A percentile compares a stretch with the other conserved stretches of the same genome.
phyloP scores from a whole-genome alignment of 768 basidiomycete genomes.

The Boletus sp. region DNA sequence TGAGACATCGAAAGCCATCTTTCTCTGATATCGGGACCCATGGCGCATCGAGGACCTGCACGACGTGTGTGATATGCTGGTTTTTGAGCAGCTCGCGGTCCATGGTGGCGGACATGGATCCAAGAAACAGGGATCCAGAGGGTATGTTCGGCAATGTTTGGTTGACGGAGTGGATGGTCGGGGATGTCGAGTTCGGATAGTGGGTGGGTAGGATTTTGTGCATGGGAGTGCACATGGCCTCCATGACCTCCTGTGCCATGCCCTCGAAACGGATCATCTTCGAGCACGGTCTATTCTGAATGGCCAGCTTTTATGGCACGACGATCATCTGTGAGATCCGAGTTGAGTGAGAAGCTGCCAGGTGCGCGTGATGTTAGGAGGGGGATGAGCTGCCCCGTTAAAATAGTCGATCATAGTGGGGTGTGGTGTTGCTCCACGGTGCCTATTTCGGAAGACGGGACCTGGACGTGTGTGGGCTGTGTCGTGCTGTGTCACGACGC shows the following conservation, averaged over 20 bases:
- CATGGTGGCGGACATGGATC: slow-evolving; percentile 58
- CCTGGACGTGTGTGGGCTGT: slow-evolving; percentile 17
- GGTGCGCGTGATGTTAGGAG: slow-evolving; percentile 12
- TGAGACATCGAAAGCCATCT: slow-evolving; percentile 52
- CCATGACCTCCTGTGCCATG: slow-evolving; percentile 70
- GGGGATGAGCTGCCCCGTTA: slow-evolving; percentile 6
- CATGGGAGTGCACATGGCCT: slow-evolving; percentile 85
- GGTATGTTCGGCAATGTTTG: slow-evolving; percentile 9
- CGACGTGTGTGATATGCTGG: slow-evolving; percentile 54
- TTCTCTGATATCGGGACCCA: slow-evolving; percentile 52
- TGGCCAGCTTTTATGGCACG: slow-evolving; percentile 2
- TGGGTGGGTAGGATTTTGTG: slow-evolving; percentile 58
- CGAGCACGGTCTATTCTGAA: neutral
- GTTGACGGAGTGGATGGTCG: slow-evolving; percentile 15
- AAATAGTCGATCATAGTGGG: slow-evolving; percentile 30
- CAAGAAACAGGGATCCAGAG: slow-evolving; percentile 63
- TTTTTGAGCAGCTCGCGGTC: slow-evolving; percentile 50
- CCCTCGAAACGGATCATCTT: slow-evolving; percentile 77
- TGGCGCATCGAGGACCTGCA: slow-evolving; percentile 64
- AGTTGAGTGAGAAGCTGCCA: neutral
- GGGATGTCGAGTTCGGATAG: slow-evolving; percentile 19
- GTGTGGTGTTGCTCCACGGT: slow-evolving; percentile 15
- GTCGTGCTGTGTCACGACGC: slow-evolving; percentile 7
- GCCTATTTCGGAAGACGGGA: slow-evolving; percentile 23
- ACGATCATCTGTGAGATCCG: neutral